Conservation (phyloP, 495 filamentous ascomycete genomes). For the Pyrenopolyporus hunteri region DNA sequence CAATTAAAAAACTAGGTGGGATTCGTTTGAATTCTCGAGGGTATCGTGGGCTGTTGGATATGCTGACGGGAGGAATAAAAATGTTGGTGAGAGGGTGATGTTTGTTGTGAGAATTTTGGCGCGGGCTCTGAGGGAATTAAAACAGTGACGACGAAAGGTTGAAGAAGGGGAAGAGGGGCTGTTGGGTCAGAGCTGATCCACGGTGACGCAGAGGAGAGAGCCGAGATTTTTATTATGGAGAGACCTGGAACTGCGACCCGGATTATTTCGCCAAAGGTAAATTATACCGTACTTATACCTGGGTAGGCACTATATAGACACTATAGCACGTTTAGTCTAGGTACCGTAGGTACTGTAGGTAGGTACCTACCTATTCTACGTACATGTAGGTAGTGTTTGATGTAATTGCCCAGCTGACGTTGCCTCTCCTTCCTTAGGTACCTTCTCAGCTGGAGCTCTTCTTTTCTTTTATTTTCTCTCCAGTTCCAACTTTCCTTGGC, state of each 20-base stretch:
- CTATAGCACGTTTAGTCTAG: too few species aligned
- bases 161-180: slow-evolving; percentile 14
- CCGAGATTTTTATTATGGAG: slow-evolving; percentile 33
- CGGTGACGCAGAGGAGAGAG: slow-evolving; percentile 36
- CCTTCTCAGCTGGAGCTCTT: too few species aligned
- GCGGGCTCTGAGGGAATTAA: slow-evolving; percentile 37
- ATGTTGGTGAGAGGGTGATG: slow-evolving; percentile 3
- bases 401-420: too few species aligned
- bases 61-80: background rate
- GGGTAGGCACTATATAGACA: too few species aligned
- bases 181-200: slow-evolving; percentile 25
- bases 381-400: too few species aligned
- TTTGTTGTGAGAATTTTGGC: slow-evolving; percentile 20
- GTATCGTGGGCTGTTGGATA: background rate
- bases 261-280: slow-evolving; percentile 26
- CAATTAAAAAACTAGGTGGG: background rate
- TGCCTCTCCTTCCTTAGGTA: too few species aligned
- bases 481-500: too few species aligned
- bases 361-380: too few species aligned
- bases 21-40: background rate
- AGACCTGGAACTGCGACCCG: slow-evolving; percentile 25
- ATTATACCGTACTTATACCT: background rate
- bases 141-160: slow-evolving; percentile 23
- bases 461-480: too few species aligned
- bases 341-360: too few species aligned